Evolutionary conservation across 176 grass and related monocot species (phyloP).

Genomic region (Oryza punctata): DNA sequence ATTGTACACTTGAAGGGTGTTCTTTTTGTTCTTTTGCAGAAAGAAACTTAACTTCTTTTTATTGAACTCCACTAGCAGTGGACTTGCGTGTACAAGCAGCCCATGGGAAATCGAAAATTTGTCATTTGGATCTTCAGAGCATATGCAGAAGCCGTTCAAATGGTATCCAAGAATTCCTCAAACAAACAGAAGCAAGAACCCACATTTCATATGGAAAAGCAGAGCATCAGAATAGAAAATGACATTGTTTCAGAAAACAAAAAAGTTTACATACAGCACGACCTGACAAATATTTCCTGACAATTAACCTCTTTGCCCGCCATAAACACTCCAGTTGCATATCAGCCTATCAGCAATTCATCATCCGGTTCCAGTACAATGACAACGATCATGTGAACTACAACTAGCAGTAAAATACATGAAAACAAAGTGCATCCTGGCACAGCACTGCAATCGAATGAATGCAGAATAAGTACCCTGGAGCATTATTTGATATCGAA

Average conservation of each 20-base stretch:
- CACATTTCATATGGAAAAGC: background rate
- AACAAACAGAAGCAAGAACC: background rate
- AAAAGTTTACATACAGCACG: background rate
- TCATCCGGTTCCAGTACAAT: background rate
- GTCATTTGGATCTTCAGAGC: background rate
- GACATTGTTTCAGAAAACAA: background rate
- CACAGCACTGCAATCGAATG: background rate
- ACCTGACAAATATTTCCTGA: background rate
- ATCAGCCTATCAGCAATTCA: background rate
- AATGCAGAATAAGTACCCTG: constrained; percentile 3
- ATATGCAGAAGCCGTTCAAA: background rate
- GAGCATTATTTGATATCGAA: background rate
- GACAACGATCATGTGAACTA: constrained; percentile 22
- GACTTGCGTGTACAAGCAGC: background rate
- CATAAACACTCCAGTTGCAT: background rate
- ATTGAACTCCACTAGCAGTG: background rate
- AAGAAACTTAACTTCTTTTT: background rate
- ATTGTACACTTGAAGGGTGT: background rate
- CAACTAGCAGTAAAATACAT: constrained; percentile 24
- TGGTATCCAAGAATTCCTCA: background rate
- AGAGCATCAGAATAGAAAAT: background rate
- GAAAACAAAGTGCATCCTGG: constrained; percentile 22
- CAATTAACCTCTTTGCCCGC: background rate
- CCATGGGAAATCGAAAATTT: background rate
- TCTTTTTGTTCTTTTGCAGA: background rate